Conservation (phyloP, 2,329 filamentous ascomycete species). For the Parafenestella ontariensis region DNA sequence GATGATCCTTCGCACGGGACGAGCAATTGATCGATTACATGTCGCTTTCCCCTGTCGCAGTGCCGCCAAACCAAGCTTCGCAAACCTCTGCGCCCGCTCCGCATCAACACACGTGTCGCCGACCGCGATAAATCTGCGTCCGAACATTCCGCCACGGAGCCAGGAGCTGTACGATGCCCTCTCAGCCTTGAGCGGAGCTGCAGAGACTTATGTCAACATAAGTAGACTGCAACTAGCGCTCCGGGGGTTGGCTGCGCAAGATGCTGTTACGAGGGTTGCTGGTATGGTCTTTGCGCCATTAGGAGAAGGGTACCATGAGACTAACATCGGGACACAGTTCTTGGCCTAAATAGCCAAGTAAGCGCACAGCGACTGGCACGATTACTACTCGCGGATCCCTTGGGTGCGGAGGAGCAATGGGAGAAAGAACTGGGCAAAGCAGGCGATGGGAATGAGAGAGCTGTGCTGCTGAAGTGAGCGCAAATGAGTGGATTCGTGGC, state of each 20-base stretch:
- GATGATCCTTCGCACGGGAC: conserved; percentile 31
- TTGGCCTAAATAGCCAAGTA: conserved; percentile 58
- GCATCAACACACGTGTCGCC: conserved; percentile 56
- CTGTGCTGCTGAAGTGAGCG: conserved; percentile 51
- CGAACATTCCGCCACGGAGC: conserved; percentile 60
- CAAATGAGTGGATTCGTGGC: neutral
- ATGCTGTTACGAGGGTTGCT: conserved; percentile 63
- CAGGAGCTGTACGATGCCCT: conserved; percentile 67
- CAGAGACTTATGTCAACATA: conserved; percentile 69
- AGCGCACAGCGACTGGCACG: conserved; percentile 71
- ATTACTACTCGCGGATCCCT: conserved; percentile 60
- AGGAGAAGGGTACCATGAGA: neutral
- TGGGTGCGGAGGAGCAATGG: conserved; percentile 52
- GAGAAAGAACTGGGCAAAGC: conserved; percentile 50
- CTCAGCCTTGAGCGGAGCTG: conserved; percentile 65
- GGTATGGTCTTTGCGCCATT: conserved; percentile 48
- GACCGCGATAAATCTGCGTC: conserved; percentile 61
- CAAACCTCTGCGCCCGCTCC: conserved; percentile 37
- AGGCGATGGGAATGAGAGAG: conserved; percentile 42
- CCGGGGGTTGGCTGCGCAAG: conserved; percentile 64
- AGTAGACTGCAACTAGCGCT: conserved; percentile 75
- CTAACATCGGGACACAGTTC: conserved; percentile 49
- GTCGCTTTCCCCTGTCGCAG: conserved; percentile 33
- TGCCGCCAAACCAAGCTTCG: conserved; percentile 23
- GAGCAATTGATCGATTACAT: conserved; percentile 35